Evolutionary conservation across 2,329 filamentous ascomycete species (phyloP).

Genomic region (Aspergillus sp.): DNA sequence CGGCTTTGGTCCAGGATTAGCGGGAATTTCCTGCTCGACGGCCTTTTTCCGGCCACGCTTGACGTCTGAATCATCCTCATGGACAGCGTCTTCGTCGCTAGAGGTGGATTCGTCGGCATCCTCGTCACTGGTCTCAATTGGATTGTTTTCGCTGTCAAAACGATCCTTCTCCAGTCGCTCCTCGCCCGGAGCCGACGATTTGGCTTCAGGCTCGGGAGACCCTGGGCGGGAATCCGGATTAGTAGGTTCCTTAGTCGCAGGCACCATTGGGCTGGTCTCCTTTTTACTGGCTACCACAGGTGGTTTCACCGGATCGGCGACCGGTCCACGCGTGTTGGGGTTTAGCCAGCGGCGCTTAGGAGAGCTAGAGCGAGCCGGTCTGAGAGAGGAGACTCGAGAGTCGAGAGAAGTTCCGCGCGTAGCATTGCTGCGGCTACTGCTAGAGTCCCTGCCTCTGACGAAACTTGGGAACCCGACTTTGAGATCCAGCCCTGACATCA

Average conservation of each 20-base stretch:
- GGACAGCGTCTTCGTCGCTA: constrained; percentile 63
- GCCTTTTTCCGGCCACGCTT: constrained; percentile 32
- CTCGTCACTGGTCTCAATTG: constrained; percentile 70
- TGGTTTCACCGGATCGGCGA: constrained; percentile 43
- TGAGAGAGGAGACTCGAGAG: constrained; percentile 29
- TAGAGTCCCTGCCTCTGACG: constrained; percentile 37
- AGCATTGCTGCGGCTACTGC: constrained; percentile 44
- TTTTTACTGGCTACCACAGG: constrained; percentile 63
- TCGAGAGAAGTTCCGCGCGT: constrained; percentile 42
- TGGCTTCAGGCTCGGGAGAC: constrained; percentile 34
- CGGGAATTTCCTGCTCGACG: constrained; percentile 23
- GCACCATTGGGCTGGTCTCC: constrained; percentile 59
- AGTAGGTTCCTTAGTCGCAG: constrained; percentile 56
- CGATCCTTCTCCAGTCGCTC: constrained; percentile 69
- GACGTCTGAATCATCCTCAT: constrained; percentile 37
- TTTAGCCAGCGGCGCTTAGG: constrained; percentile 50
- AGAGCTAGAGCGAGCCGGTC: constrained; percentile 34
- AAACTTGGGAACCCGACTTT: constrained; percentile 37
- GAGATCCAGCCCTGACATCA: constrained; percentile 46
- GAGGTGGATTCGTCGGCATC: constrained; percentile 52
- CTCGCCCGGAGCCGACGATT: constrained; percentile 49
- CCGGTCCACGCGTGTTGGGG: constrained; percentile 50
- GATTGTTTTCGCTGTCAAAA: constrained; percentile 64
- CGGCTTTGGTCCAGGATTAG: not conserved
- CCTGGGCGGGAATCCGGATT: constrained; percentile 31